Percentiles rank a stretch among this genome's conserved stretches.
These are phyloP conservation scores for Phaeophleospora eucalypticola DNA, from an alignment of 2,329 filamentous ascomycete genomes.

Conservation along the genomic window DNA sequence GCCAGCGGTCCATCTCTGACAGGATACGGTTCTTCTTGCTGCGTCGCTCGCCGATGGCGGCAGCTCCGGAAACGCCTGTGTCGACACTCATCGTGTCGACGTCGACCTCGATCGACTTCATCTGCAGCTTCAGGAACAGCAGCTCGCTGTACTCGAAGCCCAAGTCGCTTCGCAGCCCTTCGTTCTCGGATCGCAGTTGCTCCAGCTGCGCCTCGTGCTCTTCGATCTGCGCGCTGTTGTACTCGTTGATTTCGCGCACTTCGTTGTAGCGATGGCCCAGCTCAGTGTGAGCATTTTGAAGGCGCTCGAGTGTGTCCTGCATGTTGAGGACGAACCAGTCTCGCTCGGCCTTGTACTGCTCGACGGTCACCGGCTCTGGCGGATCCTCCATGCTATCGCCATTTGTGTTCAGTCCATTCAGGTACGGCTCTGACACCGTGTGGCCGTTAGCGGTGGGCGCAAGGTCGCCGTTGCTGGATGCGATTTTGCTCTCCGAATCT, in stretches of 20 bases:
- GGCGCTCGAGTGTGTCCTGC: constrained; percentile 28
- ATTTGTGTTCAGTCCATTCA: constrained; percentile 12
- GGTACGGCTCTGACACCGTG: constrained; percentile 10
- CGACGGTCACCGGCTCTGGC: constrained; percentile 10
- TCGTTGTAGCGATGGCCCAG: constrained; percentile 33
- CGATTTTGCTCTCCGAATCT: constrained; percentile 8
- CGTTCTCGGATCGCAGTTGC: constrained; percentile 35
- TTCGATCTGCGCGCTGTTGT: constrained; percentile 28
- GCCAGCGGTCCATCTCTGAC: constrained; percentile 34
- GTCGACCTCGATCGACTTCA: constrained; percentile 36
- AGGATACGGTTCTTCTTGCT: constrained; percentile 22
- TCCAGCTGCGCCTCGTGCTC: constrained; percentile 30
- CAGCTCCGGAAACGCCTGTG: constrained; percentile 10
- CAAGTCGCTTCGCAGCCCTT: constrained; percentile 34
- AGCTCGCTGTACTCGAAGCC: constrained; percentile 38
- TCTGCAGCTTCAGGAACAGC: constrained; percentile 38
- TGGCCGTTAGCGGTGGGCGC: constrained; percentile 11
- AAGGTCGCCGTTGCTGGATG: no score
- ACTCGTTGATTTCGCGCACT: constrained; percentile 30
- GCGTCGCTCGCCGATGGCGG: constrained; percentile 6
- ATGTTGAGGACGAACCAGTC: constrained; percentile 28
- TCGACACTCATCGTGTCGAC: constrained; percentile 22
- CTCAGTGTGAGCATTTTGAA: constrained; percentile 29
- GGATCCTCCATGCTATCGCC: constrained; percentile 4
- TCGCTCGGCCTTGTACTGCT: constrained; percentile 22